Evolutionary conservation across 768 basidiomycete species (phyloP), one percentile per base, ranked within the genome.

Genomic region (Boletus fagicola): DNA sequence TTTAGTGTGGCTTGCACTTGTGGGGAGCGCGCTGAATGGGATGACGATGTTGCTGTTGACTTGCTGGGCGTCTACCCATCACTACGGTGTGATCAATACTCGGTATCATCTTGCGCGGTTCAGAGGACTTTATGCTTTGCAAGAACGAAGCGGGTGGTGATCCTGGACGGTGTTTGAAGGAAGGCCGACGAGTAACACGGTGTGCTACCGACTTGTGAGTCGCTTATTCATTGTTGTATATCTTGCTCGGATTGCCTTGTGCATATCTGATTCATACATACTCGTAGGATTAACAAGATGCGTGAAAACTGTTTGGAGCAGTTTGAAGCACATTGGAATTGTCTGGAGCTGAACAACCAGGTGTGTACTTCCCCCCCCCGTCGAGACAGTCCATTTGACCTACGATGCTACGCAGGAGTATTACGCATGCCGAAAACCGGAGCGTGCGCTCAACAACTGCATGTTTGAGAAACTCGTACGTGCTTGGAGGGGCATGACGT

Each of bases 71-170:
- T 43, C 13, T n/a, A 15, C 31, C 18, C 26, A 5, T 43, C 38
- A 44, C 30, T n/a, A 36, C 16, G 36, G 39, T 51, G 30, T 39
- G 45, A n/a, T 48, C 26, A 26, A 49, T 46, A 38, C 22, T 44
- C 26, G 35, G 53, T 46, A 22, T 16, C 13, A 30, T 6, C 26
- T 52, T 63, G 75, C 76, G 36, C 48, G 54, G 54, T 53, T 49
- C 68, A 92, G 91, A 93, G 82, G 90, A 93, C 77, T 93, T 92
- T 67, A 96, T 98, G 93, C 88, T 98, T 52, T 99, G 97, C 83
- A 98, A 98, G 78, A 79, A 84, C 24, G 95, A 98, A 78, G 88
- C 83, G 68, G 82, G 88, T 57, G 58, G 64, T 30, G 88, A 96
- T 68, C 94, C 96, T 11, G 92, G 75, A 22, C 93, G 95, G 71